A percentile compares a stretch with the other conserved stretches of the same genome.
Conservation (phyloP, 2,329 filamentous ascomycete species). For the Trichoderma brevicompactum region DNA sequence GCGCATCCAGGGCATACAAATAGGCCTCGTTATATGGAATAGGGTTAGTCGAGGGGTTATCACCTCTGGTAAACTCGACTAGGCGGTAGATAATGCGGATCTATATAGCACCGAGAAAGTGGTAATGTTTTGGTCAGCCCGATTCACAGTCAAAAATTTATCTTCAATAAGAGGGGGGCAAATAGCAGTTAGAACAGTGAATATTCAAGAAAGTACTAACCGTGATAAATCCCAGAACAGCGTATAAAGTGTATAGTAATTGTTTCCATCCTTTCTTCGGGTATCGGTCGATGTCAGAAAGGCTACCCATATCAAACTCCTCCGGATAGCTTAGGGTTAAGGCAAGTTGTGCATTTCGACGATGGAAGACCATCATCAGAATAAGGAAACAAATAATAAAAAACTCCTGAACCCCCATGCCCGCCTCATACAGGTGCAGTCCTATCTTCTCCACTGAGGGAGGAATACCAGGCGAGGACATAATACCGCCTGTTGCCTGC, state of each 20-base stretch:
- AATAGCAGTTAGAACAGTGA: no score
- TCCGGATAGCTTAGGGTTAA: not conserved
- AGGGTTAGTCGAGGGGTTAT: not conserved
- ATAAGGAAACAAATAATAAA: conserved; percentile 4
- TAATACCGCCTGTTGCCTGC: conserved; percentile 2
- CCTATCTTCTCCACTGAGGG: not conserved
- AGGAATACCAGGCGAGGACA: conserved; percentile 3
- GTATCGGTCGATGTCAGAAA: no score
- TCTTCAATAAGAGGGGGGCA: no score
- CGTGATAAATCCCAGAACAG: conserved; percentile 16
- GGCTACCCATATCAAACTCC: not conserved
- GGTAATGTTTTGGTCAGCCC: no score
- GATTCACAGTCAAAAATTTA: no score
- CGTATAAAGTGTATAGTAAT: conserved; percentile 4
- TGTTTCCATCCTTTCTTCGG: not conserved
- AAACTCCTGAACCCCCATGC: not conserved
- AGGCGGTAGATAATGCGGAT: conserved; percentile 1
- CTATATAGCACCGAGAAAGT: no score
- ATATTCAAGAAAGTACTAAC: conserved; percentile 2
- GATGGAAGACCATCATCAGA: conserved; percentile 11
- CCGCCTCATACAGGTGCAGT: not conserved
- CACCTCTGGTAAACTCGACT: not conserved
- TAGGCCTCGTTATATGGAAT: not conserved
- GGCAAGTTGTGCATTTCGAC: not conserved
- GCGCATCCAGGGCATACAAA: not conserved